Evolutionary conservation across 305 asterid genomes (phyloP).

Genomic region (Ilex paraguariensis): DNA sequence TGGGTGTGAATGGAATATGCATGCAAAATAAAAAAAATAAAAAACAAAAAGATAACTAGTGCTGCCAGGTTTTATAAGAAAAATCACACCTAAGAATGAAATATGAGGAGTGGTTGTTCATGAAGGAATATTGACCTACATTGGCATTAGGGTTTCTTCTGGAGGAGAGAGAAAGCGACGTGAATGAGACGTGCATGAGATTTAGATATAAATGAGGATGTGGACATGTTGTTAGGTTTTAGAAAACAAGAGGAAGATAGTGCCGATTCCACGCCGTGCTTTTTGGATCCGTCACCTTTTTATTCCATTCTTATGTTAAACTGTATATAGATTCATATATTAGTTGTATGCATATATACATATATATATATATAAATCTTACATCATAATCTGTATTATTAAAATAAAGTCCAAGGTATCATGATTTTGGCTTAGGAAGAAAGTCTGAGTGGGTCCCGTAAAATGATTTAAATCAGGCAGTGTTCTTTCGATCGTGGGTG

Average conservation of each 20-base stretch:
- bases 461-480: constrained; percentile 52
- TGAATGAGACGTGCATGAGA: constrained; percentile 58
- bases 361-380: no score
- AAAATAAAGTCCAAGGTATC: constrained; percentile 42
- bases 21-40: constrained; percentile 2
- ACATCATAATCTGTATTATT: no score
- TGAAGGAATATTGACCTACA: constrained; percentile 10
- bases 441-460: constrained; percentile 61
- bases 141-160: constrained; percentile 11
- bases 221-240: constrained; percentile 28
- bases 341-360: not conserved
- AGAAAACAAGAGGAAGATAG: constrained; percentile 5
- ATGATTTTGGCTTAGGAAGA: constrained; percentile 65
- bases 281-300: constrained; percentile 25
- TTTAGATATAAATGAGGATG: constrained; percentile 8
- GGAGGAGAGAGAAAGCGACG: constrained; percentile 26
- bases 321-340: constrained; percentile 12
- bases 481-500: constrained; percentile 34
- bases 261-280: constrained; percentile 40
- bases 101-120: not conserved
- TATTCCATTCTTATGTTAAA: constrained; percentile 1
- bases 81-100: not conserved
- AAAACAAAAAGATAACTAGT: no score
- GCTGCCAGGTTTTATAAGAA: not conserved
- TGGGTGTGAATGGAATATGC: not conserved